A percentile compares a stretch with the other conserved stretches of the same genome.
These are phyloP conservation scores for Sporothrix variecibatus DNA, from an alignment of 2,329 filamentous ascomycete genomes.

Conservation along the genomic window DNA sequence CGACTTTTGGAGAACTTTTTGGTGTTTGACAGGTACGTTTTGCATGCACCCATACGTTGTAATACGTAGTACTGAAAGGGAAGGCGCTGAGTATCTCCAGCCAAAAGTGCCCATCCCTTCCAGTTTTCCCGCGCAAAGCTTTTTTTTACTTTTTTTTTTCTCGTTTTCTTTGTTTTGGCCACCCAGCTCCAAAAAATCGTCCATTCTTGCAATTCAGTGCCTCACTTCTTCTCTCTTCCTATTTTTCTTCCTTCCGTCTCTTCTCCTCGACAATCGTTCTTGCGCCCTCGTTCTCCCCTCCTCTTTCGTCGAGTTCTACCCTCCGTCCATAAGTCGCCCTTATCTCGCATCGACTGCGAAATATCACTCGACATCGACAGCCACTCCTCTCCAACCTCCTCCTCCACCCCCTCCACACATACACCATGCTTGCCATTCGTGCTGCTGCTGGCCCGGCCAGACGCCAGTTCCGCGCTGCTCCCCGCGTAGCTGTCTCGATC, in stretches of 20 bases:
- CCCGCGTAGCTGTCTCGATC: constrained; percentile 54
- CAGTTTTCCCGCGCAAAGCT: constrained; percentile 25
- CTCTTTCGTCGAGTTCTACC: background rate
- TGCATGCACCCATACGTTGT: background rate
- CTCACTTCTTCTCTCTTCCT: background rate
- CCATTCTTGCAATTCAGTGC: background rate
- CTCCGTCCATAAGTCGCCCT: background rate
- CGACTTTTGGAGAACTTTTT: background rate
- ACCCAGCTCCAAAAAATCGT: constrained; percentile 13
- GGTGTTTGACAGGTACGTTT: background rate
- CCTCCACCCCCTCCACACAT: constrained; percentile 13
- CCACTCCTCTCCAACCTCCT: constrained; percentile 19
- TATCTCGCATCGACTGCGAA: constrained; percentile 13
- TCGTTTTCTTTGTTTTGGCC: constrained; percentile 11
- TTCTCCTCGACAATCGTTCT: background rate
- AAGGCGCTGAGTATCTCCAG: constrained; percentile 23
- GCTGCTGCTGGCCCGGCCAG: constrained; percentile 74
- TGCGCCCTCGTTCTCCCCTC: background rate
- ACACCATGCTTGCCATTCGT: constrained; percentile 79
- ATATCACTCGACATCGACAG: constrained; percentile 1
- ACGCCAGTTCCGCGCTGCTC: constrained; percentile 71
- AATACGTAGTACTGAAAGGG: background rate
- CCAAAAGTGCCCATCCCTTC: constrained; percentile 2
- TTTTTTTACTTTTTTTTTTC: constrained; percentile 15
- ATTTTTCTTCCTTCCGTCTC: background rate